Evolutionary conservation across 768 basidiomycete genomes (phyloP), one percentile per base, ranked within the genome.

Genomic region (Boletus tylopilopsis): DNA sequence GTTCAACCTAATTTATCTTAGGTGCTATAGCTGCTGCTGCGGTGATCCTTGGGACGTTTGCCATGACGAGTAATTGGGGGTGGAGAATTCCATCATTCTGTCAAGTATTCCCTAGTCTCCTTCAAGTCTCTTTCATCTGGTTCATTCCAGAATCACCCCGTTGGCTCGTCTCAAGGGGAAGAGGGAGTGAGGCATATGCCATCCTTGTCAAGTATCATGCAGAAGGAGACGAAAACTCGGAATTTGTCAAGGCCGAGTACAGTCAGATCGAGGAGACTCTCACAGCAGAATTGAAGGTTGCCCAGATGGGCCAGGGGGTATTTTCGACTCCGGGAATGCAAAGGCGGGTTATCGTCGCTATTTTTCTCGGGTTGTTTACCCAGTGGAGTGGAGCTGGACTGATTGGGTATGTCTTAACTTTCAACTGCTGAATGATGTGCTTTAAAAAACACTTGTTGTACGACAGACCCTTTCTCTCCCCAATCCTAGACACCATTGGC

Each of bases 141-240:
- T 77, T 80, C 61, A 68, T 83, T 21, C 81, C 81, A 7, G 82
- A 85, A 57, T 81, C 79, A 5, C 82, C 82, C 11, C 74, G 79
- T 40, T 84, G 81, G 81, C 71, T 84, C 3, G 70, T 83, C 34
- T 76, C 79, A 3, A 76, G 75, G 41, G 81, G 81, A 22, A 74
- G 80, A 16, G 64, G 63, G 1, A 69, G 70, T 1, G 77, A 81
- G 50, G 80, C 79, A 0, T 63, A 66, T 47, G 67, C 61, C 1
- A 71, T 79, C 34, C 69, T 83, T 23, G 73, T 67, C 18, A 80
- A 77, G 50, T 83, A 82, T 45, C 82, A 84, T 52, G 82, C 77
- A 1, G 81, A 84, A 47, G 80, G 81, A 5, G 75, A 85, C 54
- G 60, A 49, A 40, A 21, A 38, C 25, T 76, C 76, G 2, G 77